Base-by-base conservation (phyloP, 164 flowering plant genomes). In the Vitis rotundifolia region DNA sequence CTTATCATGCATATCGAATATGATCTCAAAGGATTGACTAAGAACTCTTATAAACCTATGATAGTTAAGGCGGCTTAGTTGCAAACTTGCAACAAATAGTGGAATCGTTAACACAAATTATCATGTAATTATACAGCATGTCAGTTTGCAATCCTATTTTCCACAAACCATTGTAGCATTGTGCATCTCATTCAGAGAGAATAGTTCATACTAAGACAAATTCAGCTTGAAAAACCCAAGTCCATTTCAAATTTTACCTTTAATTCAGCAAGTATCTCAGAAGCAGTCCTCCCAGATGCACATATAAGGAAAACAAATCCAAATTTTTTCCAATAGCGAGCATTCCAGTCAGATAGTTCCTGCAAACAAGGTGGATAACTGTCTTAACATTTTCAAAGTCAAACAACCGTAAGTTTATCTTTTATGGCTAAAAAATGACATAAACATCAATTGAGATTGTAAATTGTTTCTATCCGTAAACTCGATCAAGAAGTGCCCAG, bases 251-350 rank as follows among this genome's bases (percentile, higher is more conserved):
- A 61, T 49, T 19, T 65, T 76, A 91, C 98, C 97, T 94, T 89
- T 73, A 94, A 67, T 67, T 88, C 97, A 49, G 80, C 77, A 70
- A 95, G 89, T 68, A 95, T 89, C 82, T 89, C 97, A 54, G 89
- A 78, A 49, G 92, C 73, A 68, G 81, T 93, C 78, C 91, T 87
- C 28, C 98, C 98, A 74, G 97, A 86, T 67, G 98, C 98, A 85
- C 90, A 92, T 66, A 90, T 93, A 31, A 96, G 78, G 75, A 93
- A 96, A 73, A 96, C 81, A 80, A 89, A 89, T 53, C 97, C 99
- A 80, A 96, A 93, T 80, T 89, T 96, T 57, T 86, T 63, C 71
- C 74, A 83, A 62, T 93, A 96, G 31, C 63, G 81, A 64, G 72
- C 74, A 85, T 95, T 95, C 98, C 98, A 95, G 13, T 87, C 89